A percentile compares a stretch with the other conserved stretches of the same genome.
Conservation (phyloP, 805 yeast species). For the Groenewaldozyma tartarivorans region DNA sequence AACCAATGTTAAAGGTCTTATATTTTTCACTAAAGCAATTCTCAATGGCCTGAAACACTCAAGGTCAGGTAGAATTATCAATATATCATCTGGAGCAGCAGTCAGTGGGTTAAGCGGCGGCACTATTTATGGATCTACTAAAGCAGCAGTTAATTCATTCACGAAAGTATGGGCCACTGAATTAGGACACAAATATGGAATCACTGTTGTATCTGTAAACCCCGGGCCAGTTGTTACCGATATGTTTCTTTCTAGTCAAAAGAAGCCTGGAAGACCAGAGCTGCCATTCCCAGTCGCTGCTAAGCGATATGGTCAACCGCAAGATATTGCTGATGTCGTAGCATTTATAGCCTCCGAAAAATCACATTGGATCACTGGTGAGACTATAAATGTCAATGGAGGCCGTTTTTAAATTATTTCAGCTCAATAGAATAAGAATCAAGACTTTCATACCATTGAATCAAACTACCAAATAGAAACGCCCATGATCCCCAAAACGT, state of each 20-base stretch:
- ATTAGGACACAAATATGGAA: conserved; percentile 10
- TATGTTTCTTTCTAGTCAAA: conserved; percentile 3
- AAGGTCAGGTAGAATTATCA: conserved; percentile 13
- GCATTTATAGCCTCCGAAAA: conserved; percentile 11
- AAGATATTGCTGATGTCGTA: conserved; percentile 12
- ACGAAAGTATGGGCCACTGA: conserved; percentile 13
- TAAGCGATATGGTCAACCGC: conserved; percentile 4
- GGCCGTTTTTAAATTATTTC: conserved; percentile 7
- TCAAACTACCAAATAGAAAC: conserved; percentile 8
- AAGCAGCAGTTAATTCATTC: conserved; percentile 16
- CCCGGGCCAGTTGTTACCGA: conserved; percentile 16
- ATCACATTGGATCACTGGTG: conserved; percentile 15
- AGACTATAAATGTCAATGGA: conserved; percentile 12
- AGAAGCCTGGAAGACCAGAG: conserved; percentile 6
- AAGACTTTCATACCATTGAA: conserved; percentile 12
- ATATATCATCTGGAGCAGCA: conserved; percentile 10
- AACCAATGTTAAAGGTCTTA: conserved; percentile 14
- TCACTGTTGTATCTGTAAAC: conserved; percentile 12
- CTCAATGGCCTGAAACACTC: conserved; percentile 9
- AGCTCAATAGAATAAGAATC: no score
- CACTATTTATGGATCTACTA: conserved; percentile 11
- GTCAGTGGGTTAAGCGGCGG: conserved; percentile 6
- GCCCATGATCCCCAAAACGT: conserved; percentile 15
- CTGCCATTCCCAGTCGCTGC: conserved; percentile 1
- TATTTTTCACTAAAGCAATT: conserved; percentile 12